Evolutionary conservation across 176 grass and related monocot species (phyloP).

Genomic region (Eremochloa ophiuroides): DNA sequence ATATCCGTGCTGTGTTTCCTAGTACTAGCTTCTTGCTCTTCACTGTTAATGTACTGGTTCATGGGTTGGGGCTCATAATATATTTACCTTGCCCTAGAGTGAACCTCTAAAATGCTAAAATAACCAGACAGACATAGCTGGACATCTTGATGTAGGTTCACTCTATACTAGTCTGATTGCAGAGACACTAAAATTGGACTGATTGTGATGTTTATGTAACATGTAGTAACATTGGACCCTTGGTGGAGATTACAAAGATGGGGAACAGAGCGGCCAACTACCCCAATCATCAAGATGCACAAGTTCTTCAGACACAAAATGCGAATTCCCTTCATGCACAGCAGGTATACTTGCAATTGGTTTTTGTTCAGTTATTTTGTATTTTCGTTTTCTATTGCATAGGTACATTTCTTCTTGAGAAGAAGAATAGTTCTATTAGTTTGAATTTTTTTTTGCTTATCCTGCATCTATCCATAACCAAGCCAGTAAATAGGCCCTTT

Average conservation of each 20-base stretch:
- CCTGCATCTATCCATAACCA: neutral
- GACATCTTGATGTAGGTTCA: conserved; percentile 9
- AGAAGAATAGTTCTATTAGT: neutral
- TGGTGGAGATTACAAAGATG: conserved; percentile 74
- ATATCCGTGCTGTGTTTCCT: neutral
- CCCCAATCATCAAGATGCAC: conserved; percentile 68
- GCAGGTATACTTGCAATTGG: conserved; percentile 43
- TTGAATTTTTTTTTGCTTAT: neutral
- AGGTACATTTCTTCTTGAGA: neutral
- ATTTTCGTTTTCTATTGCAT: neutral
- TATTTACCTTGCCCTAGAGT: neutral
- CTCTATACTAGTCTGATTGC: conserved; percentile 2
- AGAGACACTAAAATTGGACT: conserved; percentile 6
- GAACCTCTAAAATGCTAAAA: conserved; percentile 1
- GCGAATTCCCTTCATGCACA: conserved; percentile 69
- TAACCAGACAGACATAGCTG: neutral
- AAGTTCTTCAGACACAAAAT: conserved; percentile 56
- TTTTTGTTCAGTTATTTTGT: conserved; percentile 4
- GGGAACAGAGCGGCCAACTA: conserved; percentile 54
- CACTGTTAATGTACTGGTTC: neutral
- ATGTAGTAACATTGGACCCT: conserved; percentile 60
- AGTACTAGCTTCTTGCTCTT: neutral
- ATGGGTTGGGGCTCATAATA: neutral
- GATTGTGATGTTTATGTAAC: conserved; percentile 37
- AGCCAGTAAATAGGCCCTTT: neutral